phyloP scores from a whole-genome alignment of 2,329 filamentous ascomycete genomes.

The Fusarium hostae region DNA sequence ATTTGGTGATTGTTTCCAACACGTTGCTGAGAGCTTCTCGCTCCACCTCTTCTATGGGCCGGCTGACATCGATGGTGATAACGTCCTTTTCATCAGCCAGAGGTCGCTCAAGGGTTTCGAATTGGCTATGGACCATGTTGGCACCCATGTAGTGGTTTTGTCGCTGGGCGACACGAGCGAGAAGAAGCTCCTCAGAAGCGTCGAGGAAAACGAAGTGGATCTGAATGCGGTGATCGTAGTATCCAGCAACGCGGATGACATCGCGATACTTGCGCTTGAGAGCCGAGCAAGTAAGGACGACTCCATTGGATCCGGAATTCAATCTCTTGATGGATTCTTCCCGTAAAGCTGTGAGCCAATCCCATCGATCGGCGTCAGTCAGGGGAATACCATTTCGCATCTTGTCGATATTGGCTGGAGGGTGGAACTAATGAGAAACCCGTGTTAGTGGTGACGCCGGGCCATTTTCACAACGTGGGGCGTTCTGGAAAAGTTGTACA shows the following conservation, averaged over 20 bases:
- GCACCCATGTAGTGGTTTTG: slow-evolving; percentile 95
- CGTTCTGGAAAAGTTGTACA: slow-evolving; percentile 32
- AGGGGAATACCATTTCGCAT: slow-evolving; percentile 87
- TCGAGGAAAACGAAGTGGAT: slow-evolving; percentile 95
- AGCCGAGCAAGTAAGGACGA: slow-evolving; percentile 96
- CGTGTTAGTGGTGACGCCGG: slow-evolving; percentile 40
- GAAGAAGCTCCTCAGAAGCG: slow-evolving; percentile 78
- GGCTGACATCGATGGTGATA: slow-evolving; percentile 75
- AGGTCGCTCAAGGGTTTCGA: slow-evolving; percentile 87
- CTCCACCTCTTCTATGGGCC: slow-evolving; percentile 68
- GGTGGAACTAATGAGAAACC: slow-evolving; percentile 70
- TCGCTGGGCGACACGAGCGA: slow-evolving; percentile 78
- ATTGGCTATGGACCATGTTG: slow-evolving; percentile 93
- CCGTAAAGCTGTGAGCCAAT: slow-evolving; percentile 87
- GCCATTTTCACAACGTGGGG: slow-evolving; percentile 6
- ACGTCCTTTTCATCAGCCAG: slow-evolving; percentile 76
- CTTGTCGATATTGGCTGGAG: slow-evolving; percentile 84
- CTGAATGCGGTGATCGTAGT: slow-evolving; percentile 76
- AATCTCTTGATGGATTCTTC: slow-evolving; percentile 71
- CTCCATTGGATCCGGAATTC: slow-evolving; percentile 70
- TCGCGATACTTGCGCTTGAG: slow-evolving; percentile 98
- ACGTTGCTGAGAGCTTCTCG: slow-evolving; percentile 68
- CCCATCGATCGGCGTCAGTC: slow-evolving; percentile 95
- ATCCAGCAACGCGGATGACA: slow-evolving; percentile 83
- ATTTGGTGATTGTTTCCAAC: slow-evolving; percentile 58